Base-by-base conservation (phyloP, 2,329 filamentous ascomycete genomes). In the Cytospora paraplurivora region DNA sequence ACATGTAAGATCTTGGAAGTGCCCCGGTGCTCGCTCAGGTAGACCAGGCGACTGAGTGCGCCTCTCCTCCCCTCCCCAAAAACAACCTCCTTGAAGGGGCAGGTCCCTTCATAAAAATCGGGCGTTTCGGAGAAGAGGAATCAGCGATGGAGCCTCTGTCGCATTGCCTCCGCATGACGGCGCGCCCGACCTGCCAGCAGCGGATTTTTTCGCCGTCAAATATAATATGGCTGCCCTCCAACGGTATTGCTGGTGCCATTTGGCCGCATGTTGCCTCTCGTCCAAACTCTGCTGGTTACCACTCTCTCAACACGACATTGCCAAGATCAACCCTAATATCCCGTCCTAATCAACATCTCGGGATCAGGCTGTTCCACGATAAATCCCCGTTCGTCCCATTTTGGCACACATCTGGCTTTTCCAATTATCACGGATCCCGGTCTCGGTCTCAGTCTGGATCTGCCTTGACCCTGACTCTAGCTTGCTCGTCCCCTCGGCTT, bases 401-500 rank as follows among this genome's bases (percentile, higher is more conserved):
- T 47, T 44, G 56, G 49, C 35, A 19, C 52, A 37, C 41, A 21
- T 33, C n/a, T 8, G 19, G 15, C 44, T 47, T 47, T 5, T 19
- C 44, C n/a, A 47, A n/a, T 17, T 19, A 47, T 17, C 27, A 27
- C 27, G 27, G 27, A 27, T 27, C 27, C 27, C 27, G 27, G 27
- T 27, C 27, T 27, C 27, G 13, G 49, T 38, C n/a, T 47, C 38
- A 38, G 21, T 21, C 41, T 19, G 13, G 34, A 49, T 35, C 61
- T 49, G 38, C 8, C 49, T 35, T 3, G 47, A 34, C 37, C 62
- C 51, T 27, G 21, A 53, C 58, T 44, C 33, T n/a, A 58, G 62
- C 58, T 35, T 47, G 35, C 56, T 51, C 32, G 52, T 50, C 58
- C 44, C 58, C 19, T n/a, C 15, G 38, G 38, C 59, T 47, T 34